phyloP scores from a whole-genome alignment of 2,329 filamentous ascomycete species.

The Coniochaeta sp. region DNA sequence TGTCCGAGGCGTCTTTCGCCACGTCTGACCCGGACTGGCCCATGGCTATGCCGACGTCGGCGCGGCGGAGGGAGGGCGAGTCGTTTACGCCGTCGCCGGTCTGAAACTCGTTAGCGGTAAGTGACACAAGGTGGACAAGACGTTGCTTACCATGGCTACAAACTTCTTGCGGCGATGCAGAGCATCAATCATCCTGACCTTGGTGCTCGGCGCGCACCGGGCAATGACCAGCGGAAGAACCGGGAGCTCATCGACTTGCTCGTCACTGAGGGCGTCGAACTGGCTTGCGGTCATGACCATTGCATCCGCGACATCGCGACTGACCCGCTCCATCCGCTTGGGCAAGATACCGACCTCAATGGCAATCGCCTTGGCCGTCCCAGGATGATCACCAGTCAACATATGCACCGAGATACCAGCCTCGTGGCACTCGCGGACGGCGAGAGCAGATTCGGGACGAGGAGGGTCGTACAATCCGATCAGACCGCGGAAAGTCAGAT shows the following conservation, averaged over 20 bases:
- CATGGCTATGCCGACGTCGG: constrained; percentile 57
- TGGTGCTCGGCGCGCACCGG: constrained; percentile 53
- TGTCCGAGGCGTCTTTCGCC: constrained; percentile 27
- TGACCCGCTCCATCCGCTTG: constrained; percentile 30
- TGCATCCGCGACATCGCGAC: constrained; percentile 39
- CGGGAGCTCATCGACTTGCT: constrained; percentile 48
- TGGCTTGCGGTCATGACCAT: constrained; percentile 50
- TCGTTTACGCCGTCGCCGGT: constrained; percentile 3
- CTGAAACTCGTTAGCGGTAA: neutral
- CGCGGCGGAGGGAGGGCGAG: constrained; percentile 1
- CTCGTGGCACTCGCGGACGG: constrained; percentile 44
- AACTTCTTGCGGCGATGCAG: neutral
- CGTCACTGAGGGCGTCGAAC: constrained; percentile 49
- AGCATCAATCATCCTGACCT: constrained; percentile 51
- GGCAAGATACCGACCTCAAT: constrained; percentile 43
- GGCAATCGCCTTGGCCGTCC: constrained; percentile 52
- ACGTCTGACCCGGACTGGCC: constrained; percentile 45
- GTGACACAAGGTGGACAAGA: neutral
- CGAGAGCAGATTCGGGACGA: constrained; percentile 53
- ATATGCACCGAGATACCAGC: constrained; percentile 54
- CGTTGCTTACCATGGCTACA: neutral
- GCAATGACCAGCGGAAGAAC: constrained; percentile 53
- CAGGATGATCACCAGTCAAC: constrained; percentile 55
- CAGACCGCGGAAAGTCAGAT: constrained; percentile 57
- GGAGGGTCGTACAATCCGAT: constrained; percentile 65